phyloP scores from a whole-genome alignment of 495 filamentous ascomycete genomes.

The Hypomontagnella submonticulosa region DNA sequence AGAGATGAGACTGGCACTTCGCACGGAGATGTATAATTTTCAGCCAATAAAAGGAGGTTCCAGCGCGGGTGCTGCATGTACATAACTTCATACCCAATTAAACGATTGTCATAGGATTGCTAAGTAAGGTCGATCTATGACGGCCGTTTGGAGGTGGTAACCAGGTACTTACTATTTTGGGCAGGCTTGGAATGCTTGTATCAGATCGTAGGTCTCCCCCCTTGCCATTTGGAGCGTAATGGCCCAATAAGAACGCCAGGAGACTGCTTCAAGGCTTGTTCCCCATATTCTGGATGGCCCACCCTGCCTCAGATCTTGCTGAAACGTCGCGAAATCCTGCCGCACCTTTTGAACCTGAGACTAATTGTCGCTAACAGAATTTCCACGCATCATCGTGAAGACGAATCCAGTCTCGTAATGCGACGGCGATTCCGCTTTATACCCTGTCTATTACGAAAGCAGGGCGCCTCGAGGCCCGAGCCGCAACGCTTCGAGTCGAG shows the following conservation, averaged over 20 bases:
- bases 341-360: conserved; percentile 15
- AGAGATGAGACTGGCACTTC: conserved; percentile 21
- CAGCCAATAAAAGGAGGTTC: conserved; percentile 14
- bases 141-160: conserved; percentile 1
- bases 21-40: conserved; percentile 21
- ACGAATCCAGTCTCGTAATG: conserved; percentile 19
- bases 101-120: conserved; percentile 30
- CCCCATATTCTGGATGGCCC: conserved; percentile 42
- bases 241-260: conserved; percentile 19
- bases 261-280: conserved; percentile 19
- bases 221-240: conserved; percentile 6
- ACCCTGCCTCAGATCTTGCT: conserved; percentile 41
- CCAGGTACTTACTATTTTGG: conserved; percentile 25
- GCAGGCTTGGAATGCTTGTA: conserved; percentile 23
- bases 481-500: conserved; percentile 14
- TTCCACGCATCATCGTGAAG: conserved; percentile 23
- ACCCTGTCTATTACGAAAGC: conserved; percentile 31
- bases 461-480: conserved; percentile 20
- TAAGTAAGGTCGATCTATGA: conserved; percentile 23
- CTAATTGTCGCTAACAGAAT: conserved; percentile 20
- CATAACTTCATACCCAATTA: conserved; percentile 12
- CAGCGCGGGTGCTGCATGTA: conserved; percentile 2
- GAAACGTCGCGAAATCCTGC: conserved; percentile 46
- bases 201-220: conserved; percentile 25
- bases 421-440: conserved; percentile 29